phyloP scores from a whole-genome alignment of 1,284 basidiomycete species.

The Caloboletus inedulis region DNA sequence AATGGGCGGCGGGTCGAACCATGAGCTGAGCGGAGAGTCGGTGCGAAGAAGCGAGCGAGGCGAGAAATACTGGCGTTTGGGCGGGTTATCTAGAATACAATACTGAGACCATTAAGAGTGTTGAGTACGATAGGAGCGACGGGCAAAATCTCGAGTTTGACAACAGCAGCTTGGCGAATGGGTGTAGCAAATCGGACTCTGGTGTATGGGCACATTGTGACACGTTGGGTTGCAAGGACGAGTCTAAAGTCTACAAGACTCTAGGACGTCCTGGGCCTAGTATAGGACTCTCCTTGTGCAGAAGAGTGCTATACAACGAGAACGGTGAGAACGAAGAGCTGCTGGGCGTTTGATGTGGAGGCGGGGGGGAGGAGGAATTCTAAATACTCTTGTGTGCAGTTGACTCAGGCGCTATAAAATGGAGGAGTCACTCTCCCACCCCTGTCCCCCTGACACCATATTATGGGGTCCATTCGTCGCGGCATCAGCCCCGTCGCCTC shows the following conservation, averaged over 20 bases:
- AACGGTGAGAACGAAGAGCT: background rate
- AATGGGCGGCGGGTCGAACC: no score
- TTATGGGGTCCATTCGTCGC: constrained; percentile 18
- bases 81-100: no score
- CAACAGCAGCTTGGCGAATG: background rate
- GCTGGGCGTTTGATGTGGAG: constrained; percentile 9
- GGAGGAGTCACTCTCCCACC: constrained; percentile 28
- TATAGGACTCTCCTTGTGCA: constrained; percentile 23
- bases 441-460: constrained; percentile 21
- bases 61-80: no score
- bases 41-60: no score
- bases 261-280: constrained; percentile 30
- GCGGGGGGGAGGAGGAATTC: constrained; percentile 1
- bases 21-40: no score
- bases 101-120: no score
- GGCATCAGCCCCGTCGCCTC: background rate
- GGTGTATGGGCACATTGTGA: no score
- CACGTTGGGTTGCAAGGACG: background rate
- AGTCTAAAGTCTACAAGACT: no score
- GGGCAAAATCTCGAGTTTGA: constrained; percentile 11
- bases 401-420: constrained; percentile 30
- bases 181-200: no score
- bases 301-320: constrained; percentile 26
- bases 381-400: constrained; percentile 21
- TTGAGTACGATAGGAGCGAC: no score